Percentiles rank a stretch among this genome's conserved stretches.
Conservation (phyloP, 495 filamentous ascomycete species). For the Neurospora pannonica region DNA sequence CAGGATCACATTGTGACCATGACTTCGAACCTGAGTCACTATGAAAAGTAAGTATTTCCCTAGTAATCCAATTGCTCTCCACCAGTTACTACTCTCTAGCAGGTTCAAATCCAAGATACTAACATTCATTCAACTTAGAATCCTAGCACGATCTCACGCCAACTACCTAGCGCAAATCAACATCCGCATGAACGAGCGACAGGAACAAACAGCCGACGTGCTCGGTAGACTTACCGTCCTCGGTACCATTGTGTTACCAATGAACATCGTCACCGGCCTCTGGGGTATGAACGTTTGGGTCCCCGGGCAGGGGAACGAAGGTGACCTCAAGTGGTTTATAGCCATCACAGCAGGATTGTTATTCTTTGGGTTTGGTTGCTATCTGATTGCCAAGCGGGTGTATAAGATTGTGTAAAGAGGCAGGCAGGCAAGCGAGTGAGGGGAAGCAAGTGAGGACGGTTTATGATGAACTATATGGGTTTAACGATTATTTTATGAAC, state of each 20-base stretch:
- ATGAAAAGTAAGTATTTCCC: conserved; percentile 66
- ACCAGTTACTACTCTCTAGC: neutral
- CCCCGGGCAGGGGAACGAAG: conserved; percentile 65
- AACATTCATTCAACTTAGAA: conserved; percentile 38
- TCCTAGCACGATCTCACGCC: conserved; percentile 82
- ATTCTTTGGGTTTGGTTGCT: conserved; percentile 68
- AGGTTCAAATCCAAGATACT: neutral
- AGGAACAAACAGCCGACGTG: conserved; percentile 90
- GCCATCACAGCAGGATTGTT: conserved; percentile 66
- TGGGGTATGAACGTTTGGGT: conserved; percentile 99
- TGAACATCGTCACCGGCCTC: conserved; percentile 97
- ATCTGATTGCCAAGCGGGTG: conserved; percentile 69
- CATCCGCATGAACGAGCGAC: conserved; percentile 94
- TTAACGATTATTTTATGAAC: neutral
- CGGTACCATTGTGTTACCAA: conserved; percentile 91
- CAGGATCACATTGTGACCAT: conserved; percentile 98
- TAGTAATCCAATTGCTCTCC: neutral
- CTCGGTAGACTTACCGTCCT: conserved; percentile 91
- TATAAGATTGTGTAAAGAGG: conserved; percentile 41
- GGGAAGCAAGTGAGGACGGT: neutral
- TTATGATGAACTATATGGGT: neutral
- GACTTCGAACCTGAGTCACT: conserved; percentile 89
- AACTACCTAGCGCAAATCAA: conserved; percentile 93
- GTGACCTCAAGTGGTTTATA: conserved; percentile 47
- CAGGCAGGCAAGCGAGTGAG: neutral